Evolutionary conservation across 1,139 yeast species (phyloP), one percentile per base, ranked within the genome.

Genomic region (Pichia sp.): DNA sequence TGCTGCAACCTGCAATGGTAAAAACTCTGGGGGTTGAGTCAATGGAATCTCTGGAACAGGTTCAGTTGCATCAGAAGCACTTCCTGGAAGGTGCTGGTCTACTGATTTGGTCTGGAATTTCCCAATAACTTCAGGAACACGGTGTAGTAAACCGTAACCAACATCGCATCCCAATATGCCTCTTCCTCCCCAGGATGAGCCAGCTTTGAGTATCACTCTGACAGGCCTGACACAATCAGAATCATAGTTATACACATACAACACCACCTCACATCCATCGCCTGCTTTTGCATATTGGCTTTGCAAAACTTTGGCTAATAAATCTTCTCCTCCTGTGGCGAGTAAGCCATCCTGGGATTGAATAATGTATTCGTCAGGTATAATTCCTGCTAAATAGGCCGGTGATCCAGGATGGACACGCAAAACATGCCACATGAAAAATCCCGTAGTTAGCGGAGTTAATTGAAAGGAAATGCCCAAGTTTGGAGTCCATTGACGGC

Each of bases 161-260:
- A 93, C 95, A 62, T 92, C 96, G 71, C 97, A 92, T 1, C 99
- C 99, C 46, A 93, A 74, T 41, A 91, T 75, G 0, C 97, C 97
- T 58, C 76, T 78, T 1, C 87, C 86, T 27, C 86, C 86, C 83
- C 85, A 81, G 29, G 67, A 67, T 10, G 72, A 73, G 3, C 58
- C 58, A 20, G 55, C 48, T 58, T 77, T 77, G 2, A 92, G 90
- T 54, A 81, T 75, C 27, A 92, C 90, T 0, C 90, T 82, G 4
- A 92, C 95, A 0, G 97, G 97, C 61, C 98, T 79, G 50, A 90
- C 83, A 6, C 87, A 78, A 67, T 92, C 95, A 64, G 83, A 85
- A 63, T 87, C 95, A 63, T 87, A 92, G 69, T 93, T 93, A 71
- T 92, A 93, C 0, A 92, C 97, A 66, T 87, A 88, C 34, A 93